Percentiles rank a stretch among this genome's conserved stretches.
Evolutionary conservation across 2,329 filamentous ascomycete genomes (phyloP).

Genomic region (Pestalotiopsis sp.): DNA sequence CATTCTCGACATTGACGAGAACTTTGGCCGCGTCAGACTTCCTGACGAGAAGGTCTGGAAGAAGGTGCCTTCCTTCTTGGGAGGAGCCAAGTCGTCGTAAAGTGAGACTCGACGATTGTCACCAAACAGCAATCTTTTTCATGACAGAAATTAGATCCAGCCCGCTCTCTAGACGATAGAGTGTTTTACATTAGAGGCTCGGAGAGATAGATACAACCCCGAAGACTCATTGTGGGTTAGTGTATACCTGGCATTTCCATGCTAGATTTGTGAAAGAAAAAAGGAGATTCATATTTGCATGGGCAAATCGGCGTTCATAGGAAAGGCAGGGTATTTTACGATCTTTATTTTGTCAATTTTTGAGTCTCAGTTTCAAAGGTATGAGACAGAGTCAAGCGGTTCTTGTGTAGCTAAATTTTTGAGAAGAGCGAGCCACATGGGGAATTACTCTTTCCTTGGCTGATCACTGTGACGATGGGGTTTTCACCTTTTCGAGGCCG

Average conservation of each 20-base stretch:
- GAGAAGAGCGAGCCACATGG: neutral
- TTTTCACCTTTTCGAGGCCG: neutral
- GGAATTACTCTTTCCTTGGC: neutral
- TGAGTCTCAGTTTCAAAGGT: neutral
- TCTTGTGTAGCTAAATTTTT: neutral
- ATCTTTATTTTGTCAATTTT: neutral
- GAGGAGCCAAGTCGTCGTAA: conserved; percentile 30
- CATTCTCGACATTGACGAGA: conserved; percentile 90
- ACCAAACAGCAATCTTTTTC: neutral
- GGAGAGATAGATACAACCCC: neutral
- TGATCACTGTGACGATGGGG: neutral
- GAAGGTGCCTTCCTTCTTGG: conserved; percentile 52
- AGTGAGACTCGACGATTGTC: neutral
- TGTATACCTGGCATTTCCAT: neutral
- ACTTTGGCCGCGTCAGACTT: conserved; percentile 78
- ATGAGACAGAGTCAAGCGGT: neutral
- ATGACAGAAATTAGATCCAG: neutral
- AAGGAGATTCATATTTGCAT: conserved; percentile 7
- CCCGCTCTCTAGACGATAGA: neutral
- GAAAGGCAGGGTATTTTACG: conserved; percentile 3
- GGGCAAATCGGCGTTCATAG: neutral
- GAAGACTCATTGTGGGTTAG: neutral
- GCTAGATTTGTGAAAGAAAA: neutral
- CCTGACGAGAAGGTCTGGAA: conserved; percentile 57
- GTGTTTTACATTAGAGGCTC: neutral